Evolutionary conservation across 305 asterid species (phyloP), one percentile per base, ranked within the genome.

Genomic region (Ilex paraguariensis): DNA sequence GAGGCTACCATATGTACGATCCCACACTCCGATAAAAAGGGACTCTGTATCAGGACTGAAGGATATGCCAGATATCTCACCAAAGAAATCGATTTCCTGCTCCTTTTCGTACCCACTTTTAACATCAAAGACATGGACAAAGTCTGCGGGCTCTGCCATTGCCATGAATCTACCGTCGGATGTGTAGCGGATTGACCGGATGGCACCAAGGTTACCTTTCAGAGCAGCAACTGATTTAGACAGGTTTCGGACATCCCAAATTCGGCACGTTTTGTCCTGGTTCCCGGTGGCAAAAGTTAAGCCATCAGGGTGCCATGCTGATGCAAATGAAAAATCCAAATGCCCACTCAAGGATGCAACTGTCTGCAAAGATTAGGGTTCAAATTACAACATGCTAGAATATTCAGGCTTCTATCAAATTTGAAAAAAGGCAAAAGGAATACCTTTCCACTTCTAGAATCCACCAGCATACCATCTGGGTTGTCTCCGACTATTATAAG

Each of bases 71-170:
- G 92, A 85, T 60, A 85, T 80, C 78, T 87, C 95, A 31, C 95
- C 95, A 46, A 87, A 87, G 88, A 90, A 90, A 73, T 85, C 92
- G 13, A 87, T 82, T 54, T 87, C 95, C 70, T 90, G 95, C 62
- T 85, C 90, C 70, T 77, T 79, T 64, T 73, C 75, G 11, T 87
- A 90, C 53, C 90, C 92, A 28, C 82, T 77, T 63, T 76, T 64
- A 10, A 87, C 90, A 56, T 83, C 86, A 60, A 79, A 90, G 44
- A 90, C 70, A 54, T 87, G 92, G 66, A 90, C 88, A 44, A 82
- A 90, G 70, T 90, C 95, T 3, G 87, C 87, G 64, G 92, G 90
- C 69, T 82, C 97, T 10, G 90, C 94, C 87, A 85, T 87, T n/a
- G 90, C 79, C 90, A 90, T 70, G 78, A 74, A 90, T 67, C 80